A percentile compares a stretch with the other conserved stretches of the same genome.
Evolutionary conservation across 768 basidiomycete genomes (phyloP).

Genomic region (Pleurotus tuoliensis): DNA sequence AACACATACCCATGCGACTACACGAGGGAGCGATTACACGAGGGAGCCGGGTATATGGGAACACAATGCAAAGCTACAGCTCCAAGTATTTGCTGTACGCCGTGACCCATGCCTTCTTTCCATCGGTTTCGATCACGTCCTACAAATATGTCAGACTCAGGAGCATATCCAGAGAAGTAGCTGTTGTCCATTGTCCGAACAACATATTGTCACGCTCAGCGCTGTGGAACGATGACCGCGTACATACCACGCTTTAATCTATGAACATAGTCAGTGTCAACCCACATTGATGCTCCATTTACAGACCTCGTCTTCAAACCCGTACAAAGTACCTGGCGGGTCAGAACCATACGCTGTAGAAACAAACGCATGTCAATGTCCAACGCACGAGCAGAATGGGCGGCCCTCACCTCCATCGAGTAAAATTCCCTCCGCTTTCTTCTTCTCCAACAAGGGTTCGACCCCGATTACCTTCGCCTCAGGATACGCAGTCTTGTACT

Average conservation of each 20-base stretch:
- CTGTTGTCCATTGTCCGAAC: constrained; percentile 23
- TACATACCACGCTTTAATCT: constrained; percentile 50
- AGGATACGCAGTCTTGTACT: constrained; percentile 69
- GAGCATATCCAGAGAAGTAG: constrained; percentile 61
- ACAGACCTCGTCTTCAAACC: constrained; percentile 67
- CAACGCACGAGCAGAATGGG: not conserved
- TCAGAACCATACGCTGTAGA: constrained; percentile 57
- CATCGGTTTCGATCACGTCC: constrained; percentile 49
- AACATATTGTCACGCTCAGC: no score
- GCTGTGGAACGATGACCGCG: no score
- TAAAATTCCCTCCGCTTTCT: constrained; percentile 43
- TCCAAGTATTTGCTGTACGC: constrained; percentile 25
- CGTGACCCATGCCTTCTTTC: constrained; percentile 33
- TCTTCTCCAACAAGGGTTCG: constrained; percentile 46
- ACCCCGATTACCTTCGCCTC: constrained; percentile 71
- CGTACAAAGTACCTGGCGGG: constrained; percentile 60
- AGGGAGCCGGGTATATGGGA: not conserved
- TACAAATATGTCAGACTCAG: constrained; percentile 8
- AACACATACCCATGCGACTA: not conserved
- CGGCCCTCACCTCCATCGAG: constrained; percentile 61
- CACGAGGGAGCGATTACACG: not conserved
- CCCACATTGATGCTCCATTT: no score
- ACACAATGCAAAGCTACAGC: not conserved
- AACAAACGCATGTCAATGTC: not conserved
- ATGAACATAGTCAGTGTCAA: not conserved